Evolutionary conservation across 208 protist genomes (phyloP).

Genomic region (Leishmania aethiopica): DNA sequence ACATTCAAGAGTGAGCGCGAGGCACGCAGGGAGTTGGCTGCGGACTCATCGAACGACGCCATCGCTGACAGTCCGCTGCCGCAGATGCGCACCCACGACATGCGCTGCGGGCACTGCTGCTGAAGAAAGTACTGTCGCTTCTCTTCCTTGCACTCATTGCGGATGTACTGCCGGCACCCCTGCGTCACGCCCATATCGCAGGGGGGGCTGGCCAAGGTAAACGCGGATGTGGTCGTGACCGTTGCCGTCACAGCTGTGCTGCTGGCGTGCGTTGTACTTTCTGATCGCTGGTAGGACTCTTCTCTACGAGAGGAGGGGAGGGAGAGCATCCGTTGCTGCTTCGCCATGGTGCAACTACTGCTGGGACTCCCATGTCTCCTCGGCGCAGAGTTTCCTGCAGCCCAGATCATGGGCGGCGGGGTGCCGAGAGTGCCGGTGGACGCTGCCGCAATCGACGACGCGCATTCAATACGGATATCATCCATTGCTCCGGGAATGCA

Average conservation of each 20-base stretch:
- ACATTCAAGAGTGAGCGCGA: slow-evolving; percentile 3
- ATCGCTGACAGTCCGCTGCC: slow-evolving; percentile 10
- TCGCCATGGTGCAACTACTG: not conserved
- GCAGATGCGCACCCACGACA: slow-evolving; percentile 19
- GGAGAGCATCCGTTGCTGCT: slow-evolving; percentile 2
- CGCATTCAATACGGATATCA: not conserved
- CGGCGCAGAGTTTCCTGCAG: not conserved
- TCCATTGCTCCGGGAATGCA: not conserved
- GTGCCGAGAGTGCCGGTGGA: not conserved
- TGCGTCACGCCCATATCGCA: slow-evolving; percentile 21
- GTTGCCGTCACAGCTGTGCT: not conserved
- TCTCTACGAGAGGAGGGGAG: not conserved
- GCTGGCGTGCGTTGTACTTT: not conserved
- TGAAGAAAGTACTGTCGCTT: slow-evolving; percentile 20
- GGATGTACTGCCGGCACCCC: slow-evolving; percentile 27
- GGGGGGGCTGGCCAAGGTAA: too few species aligned
- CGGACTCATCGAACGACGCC: slow-evolving; percentile 16
- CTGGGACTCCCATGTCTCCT: not conserved
- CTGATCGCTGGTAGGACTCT: not conserved
- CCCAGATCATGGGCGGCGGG: not conserved
- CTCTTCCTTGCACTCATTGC: slow-evolving; percentile 20
- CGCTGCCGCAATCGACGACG: not conserved
- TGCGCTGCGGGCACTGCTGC: slow-evolving; percentile 22
- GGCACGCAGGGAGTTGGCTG: slow-evolving; percentile 15
- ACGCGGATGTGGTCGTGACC: not conserved